phyloP scores from a whole-genome alignment of 208 protist species.

The Endotrypanum monterogeii region DNA sequence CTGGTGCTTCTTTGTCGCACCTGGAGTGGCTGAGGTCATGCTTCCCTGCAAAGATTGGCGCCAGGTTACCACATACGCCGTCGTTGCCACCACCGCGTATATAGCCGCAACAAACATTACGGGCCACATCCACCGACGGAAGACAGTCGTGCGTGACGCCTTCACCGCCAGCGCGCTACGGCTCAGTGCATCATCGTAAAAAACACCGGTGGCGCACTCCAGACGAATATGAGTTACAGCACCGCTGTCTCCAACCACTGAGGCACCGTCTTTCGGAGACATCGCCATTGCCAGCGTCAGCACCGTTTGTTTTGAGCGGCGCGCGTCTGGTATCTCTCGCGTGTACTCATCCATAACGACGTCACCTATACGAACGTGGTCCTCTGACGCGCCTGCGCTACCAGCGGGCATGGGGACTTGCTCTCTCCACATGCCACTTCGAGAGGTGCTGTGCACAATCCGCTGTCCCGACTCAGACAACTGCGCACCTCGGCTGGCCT shows the following conservation, averaged over 20 bases:
- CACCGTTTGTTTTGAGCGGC: conserved; percentile 12
- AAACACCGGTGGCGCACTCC: conserved; percentile 30
- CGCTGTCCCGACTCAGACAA: background rate
- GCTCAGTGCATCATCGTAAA: conserved; percentile 15
- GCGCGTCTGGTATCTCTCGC: conserved; percentile 1
- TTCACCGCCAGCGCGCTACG: conserved; percentile 10
- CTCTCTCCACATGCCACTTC: conserved; percentile 20
- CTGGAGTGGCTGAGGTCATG: background rate
- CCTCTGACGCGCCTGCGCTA: conserved; percentile 12
- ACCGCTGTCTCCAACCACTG: background rate
- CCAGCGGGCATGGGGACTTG: conserved; percentile 5
- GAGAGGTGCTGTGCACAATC: conserved; percentile 5
- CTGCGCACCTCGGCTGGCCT: background rate
- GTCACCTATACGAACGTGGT: conserved; percentile 9
- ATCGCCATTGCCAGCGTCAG: conserved; percentile 19
- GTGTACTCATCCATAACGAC: conserved; percentile 20
- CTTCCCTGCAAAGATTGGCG: conserved; percentile 8
- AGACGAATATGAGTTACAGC: conserved; percentile 32
- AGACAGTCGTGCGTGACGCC: conserved; percentile 29
- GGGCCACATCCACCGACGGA: conserved; percentile 48
- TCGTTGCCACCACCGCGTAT: conserved; percentile 34
- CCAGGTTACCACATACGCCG: conserved; percentile 13
- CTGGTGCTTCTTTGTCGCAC: conserved; percentile 18
- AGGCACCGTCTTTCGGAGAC: background rate
- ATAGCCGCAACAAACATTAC: conserved; percentile 35